Percentiles rank a stretch among this genome's conserved stretches.
Evolutionary conservation across 345 rosid species (phyloP).

Genomic region (Eucalyptus erythrocorys): DNA sequence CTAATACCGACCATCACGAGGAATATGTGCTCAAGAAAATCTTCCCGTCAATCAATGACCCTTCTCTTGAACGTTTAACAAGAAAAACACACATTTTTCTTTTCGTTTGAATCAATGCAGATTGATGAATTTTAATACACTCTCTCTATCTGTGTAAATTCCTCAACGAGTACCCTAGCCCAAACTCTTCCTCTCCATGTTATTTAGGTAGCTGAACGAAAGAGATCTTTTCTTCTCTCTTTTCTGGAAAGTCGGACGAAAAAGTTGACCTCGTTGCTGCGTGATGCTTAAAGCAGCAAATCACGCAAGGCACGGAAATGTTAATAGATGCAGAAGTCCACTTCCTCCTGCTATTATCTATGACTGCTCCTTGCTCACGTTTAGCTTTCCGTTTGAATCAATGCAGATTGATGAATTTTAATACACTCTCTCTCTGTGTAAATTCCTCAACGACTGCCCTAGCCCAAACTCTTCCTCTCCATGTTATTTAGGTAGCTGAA

Average conservation of each 20-base stretch:
- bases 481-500: not conserved
- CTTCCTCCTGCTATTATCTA: not conserved
- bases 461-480: not conserved
- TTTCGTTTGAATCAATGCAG: not conserved
- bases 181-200: not conserved
- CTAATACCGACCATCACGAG: not conserved
- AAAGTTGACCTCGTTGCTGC: not conserved
- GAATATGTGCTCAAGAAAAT: not conserved
- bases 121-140: not conserved
- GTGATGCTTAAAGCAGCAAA: not conserved
- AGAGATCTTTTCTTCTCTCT: not conserved
- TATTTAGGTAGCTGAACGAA: not conserved
- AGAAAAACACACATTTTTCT: not conserved
- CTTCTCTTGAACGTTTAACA: not conserved
- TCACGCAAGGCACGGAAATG: not conserved
- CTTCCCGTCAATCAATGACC: not conserved
- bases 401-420: not conserved
- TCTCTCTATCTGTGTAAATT: not conserved
- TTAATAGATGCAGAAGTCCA: not conserved
- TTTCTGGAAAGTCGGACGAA: not conserved
- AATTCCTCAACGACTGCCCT: not conserved
- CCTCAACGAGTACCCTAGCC: not conserved
- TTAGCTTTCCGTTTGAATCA: not conserved
- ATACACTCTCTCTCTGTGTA: not conserved
- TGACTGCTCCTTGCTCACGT: not conserved